Base-by-base conservation (phyloP, 257 asterid species). In the Nicotiana benthamiana region DNA sequence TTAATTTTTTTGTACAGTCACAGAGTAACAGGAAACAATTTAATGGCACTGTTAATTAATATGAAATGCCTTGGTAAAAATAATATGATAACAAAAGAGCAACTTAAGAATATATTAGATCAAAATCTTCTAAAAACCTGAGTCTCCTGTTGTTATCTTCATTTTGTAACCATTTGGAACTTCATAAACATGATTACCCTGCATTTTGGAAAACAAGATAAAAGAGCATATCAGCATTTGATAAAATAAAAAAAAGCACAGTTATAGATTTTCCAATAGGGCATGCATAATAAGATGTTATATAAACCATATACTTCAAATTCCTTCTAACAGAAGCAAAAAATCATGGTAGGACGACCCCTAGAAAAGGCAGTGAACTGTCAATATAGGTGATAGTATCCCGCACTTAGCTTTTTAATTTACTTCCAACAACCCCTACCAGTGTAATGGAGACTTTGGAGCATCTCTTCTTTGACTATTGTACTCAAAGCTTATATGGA, bases 81-180 rank as follows among this genome's bases (percentile, higher is more conserved):
- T 70, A 46, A 48, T 34, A 74, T 2, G 32, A 74, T 74, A 26
- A 74, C 24, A 57, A 60, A 78, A 20, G 8, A 78, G 81, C 46
- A 34, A 59, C 40, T 20, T 18, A 34, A 46, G 57, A 27, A 67
- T 43, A 30, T 63, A 80, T 28, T 52, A 63, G 60, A 79, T 46
- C 81, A 34, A 36, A 40, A 78, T 78, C 17, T 61, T 75, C 36
- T 54, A 46, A 40, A 72, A 80, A 96, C 99, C 99, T 90, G 97
- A 88, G 82, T 80, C 68, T 83, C 97, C 97, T 36, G 92, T 81
- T 61, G 97, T 88, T 48, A 96, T 86, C 82, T 83, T 86, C 97
- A 96, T 80, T 83, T 81, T 92, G 89, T 94, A 88, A 85, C 97
- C 97, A 90, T 94, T 96, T 20, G 98, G 94, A 84, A 96, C 98